phyloP scores from a whole-genome alignment of 108 stramenopile species.

The Tribonema minus region DNA sequence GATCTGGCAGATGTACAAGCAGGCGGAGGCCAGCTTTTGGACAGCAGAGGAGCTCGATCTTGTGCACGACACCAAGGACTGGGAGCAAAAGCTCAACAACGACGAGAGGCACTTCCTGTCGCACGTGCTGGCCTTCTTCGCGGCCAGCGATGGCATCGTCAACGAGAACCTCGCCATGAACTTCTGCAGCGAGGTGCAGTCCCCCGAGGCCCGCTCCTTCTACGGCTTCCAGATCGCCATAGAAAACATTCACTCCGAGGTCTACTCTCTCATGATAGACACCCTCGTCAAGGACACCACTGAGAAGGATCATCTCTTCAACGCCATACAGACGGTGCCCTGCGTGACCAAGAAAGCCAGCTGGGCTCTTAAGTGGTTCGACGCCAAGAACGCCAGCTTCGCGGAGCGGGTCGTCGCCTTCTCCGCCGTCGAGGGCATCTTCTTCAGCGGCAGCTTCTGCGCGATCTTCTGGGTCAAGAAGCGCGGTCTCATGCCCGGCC shows the following conservation, averaged over 20 bases:
- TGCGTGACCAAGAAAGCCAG: conserved; percentile 94
- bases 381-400: conserved; percentile 74
- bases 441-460: conserved; percentile 98
- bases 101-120: conserved; percentile 97
- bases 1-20: conserved; percentile 98
- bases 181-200: conserved; percentile 93
- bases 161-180: conserved; percentile 97
- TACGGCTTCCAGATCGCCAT: conserved; percentile 99
- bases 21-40: conserved; percentile 99
- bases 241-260: conserved; percentile 99
- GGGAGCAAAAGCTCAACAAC: conserved; percentile 74
- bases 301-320: conserved; percentile 59
- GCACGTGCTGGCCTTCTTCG: conserved; percentile 98
- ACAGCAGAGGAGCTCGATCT: conserved; percentile 99
- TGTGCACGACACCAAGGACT: conserved; percentile 87
- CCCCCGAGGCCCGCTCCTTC: conserved; percentile 97
- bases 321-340: conserved; percentile 61
- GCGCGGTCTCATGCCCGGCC: conserved; percentile 97
- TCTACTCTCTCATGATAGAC: conserved; percentile 96
- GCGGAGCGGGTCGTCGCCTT: conserved; percentile 97
- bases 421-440: conserved; percentile 96
- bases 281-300: conserved; percentile 78
- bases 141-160: conserved; percentile 98
- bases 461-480: conserved; percentile 99
- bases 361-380: conserved; percentile 97